Conservation (phyloP, 129 eudicot species). For the Flaveria ramosissima region DNA sequence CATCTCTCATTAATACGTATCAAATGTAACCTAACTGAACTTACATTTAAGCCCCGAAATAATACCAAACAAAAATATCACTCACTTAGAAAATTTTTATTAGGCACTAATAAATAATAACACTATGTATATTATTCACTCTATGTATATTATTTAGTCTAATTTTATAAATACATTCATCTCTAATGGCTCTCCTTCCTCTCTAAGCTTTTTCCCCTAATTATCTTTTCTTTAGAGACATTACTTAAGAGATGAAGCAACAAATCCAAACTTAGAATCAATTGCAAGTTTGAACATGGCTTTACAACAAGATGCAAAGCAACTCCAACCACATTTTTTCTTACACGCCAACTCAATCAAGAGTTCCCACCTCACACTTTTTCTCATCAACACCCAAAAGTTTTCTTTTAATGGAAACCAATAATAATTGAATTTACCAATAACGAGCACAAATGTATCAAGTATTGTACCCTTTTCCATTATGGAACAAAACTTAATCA, state of each 20-base stretch:
- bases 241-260: not conserved
- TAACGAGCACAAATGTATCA: not conserved
- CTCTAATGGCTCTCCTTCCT: too few relatives aligned
- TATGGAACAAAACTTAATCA: not conserved
- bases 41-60: too few relatives aligned
- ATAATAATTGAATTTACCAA: not conserved
- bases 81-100: too few relatives aligned
- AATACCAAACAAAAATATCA: too few relatives aligned
- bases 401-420: not conserved
- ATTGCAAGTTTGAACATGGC: conserved; percentile 20
- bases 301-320: conserved; percentile 9
- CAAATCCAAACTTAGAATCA: conserved; percentile 8
- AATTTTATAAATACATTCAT: too few relatives aligned
- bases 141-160: too few relatives aligned
- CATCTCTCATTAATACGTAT: too few relatives aligned
- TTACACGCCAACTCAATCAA: conserved; percentile 18
- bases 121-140: too few relatives aligned
- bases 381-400: not conserved
- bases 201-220: not conserved
- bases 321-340: conserved; percentile 10
- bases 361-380: not conserved
- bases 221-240: not conserved
- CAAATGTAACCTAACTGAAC: too few relatives aligned
- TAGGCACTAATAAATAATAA: too few relatives aligned
- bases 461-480: not conserved